Evolutionary conservation across 768 basidiomycete species (phyloP).

Genomic region (Psilocybe subaeruginosa): DNA sequence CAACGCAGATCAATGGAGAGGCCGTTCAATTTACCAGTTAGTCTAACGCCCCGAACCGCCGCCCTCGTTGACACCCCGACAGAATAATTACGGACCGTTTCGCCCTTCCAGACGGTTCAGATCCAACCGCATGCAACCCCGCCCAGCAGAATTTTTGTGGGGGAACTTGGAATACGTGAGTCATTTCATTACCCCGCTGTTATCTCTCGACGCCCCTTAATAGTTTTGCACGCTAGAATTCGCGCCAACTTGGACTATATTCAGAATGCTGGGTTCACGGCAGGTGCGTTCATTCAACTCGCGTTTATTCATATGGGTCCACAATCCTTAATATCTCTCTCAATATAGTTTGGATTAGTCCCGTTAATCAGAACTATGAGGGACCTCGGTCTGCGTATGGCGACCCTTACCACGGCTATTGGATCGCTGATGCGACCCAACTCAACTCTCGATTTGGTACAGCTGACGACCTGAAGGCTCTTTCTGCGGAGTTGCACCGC

Average conservation of each 20-base stretch:
- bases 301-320: neutral
- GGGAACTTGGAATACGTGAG: conserved; percentile 78
- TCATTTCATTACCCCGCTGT: conserved; percentile 3
- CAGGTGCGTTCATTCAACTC: conserved; percentile 42
- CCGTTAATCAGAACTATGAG: conserved; percentile 77
- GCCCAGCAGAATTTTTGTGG: conserved; percentile 75
- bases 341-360: conserved; percentile 77
- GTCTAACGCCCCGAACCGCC: conserved; percentile 16
- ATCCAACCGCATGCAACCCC: conserved; percentile 58
- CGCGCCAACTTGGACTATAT: conserved; percentile 84
- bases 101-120: conserved; percentile 61
- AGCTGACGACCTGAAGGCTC: conserved; percentile 68
- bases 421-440: conserved; percentile 69
- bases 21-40: conserved; percentile 81
- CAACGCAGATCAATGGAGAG: conserved; percentile 74
- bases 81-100: conserved; percentile 80
- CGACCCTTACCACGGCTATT: conserved; percentile 87
- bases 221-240: conserved; percentile 40
- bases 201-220: neutral
- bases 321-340: conserved; percentile 1
- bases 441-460: conserved; percentile 78
- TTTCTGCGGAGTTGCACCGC: conserved; percentile 66
- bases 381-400: conserved; percentile 75
- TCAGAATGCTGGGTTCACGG: conserved; percentile 80
- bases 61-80: neutral